Evolutionary conservation across 495 filamentous ascomycete species (phyloP), one percentile per base, ranked within the genome.

Genomic region (Trichoderma erinaceum): DNA sequence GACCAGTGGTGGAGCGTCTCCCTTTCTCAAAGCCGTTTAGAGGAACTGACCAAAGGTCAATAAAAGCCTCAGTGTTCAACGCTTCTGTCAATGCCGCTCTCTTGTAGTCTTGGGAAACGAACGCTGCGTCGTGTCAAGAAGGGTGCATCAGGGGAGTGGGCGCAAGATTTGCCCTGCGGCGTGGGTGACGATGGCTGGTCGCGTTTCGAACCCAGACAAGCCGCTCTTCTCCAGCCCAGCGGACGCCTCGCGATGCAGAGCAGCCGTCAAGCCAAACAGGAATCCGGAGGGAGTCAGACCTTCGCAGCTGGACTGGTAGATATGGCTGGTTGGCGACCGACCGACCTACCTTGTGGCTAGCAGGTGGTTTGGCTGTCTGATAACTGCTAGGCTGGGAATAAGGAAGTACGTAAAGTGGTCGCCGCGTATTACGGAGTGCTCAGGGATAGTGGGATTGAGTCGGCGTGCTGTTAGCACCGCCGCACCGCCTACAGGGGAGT

Each of bases 131-230:
- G 56, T 61, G 56, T 61, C 56, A 61, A 61, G 27, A 61, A 32
- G 27, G 56, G 15, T 13, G 56, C 56, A 61, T 61, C 27, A 61
- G 56, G 56, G 27, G 56, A 61, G 56, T 32, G 27, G 27, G 56
- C 56, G 56, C 56, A 61, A 61, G 56, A 61, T 61, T 61, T 61
- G 56, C 56, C 56, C 27, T 15, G 56, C 25, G 56, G 56, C 56
- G 48, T 61, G 27, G 56, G 56, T 61, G 56, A 61, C 25, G 56
- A 61, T 61, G 27, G 56, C 56, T 29, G 56, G 56, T 61, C 56
- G 56, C 56, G 56, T 4, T 29, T 61, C 29, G 27, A 61, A 25
- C 56, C 23, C 56, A 12, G 6, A 8, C 5, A 21, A 16, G 11
- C 27, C 13, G 27, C 35, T 61, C 27, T 15, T 15, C 7, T 15